phyloP scores from a whole-genome alignment of 164 flowering plant species.

The Chloranthus sessilifolius region DNA sequence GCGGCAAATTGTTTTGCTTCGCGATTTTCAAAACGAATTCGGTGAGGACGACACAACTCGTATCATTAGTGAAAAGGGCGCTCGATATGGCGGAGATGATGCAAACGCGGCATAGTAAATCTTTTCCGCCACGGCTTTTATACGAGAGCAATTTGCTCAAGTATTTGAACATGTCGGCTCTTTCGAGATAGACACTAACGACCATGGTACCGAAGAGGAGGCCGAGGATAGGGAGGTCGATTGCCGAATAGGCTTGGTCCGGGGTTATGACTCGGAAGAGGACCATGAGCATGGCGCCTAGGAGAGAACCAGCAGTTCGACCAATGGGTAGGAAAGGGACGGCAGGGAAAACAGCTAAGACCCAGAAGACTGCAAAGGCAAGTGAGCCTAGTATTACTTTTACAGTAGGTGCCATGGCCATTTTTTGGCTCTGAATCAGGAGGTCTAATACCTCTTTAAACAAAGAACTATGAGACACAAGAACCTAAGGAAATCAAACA shows the following conservation, averaged over 20 bases:
- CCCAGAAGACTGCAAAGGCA: slow-evolving; percentile 55
- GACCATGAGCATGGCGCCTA: slow-evolving; percentile 8
- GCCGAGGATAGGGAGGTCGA: slow-evolving; percentile 69
- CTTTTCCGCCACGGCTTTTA: slow-evolving; percentile 78
- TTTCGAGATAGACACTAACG: slow-evolving; percentile 75
- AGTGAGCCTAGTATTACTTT: slow-evolving; percentile 68
- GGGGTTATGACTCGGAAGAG: slow-evolving; percentile 2
- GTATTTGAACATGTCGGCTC: slow-evolving; percentile 84
- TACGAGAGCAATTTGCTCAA: slow-evolving; percentile 66
- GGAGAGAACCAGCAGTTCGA: slow-evolving; percentile 6
- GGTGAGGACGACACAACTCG: slow-evolving; percentile 66
- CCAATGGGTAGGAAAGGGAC: slow-evolving; percentile 8
- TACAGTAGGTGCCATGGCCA: slow-evolving; percentile 43
- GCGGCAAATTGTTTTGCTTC: not conserved
- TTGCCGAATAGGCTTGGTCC: not conserved
- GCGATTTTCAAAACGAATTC: slow-evolving; percentile 2
- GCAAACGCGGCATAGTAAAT: slow-evolving; percentile 63
- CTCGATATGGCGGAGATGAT: slow-evolving; percentile 75
- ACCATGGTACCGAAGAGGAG: slow-evolving; percentile 98
- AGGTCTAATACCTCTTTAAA: too few relatives aligned
- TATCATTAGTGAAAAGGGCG: slow-evolving; percentile 91
- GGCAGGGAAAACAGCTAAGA: not conserved
- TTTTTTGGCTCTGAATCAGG: too few relatives aligned
- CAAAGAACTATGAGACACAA: too few relatives aligned
- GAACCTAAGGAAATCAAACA: too few relatives aligned